These are phyloP conservation scores for Solanum hybrid DNA, from an alignment of 305 asterid species.

Conservation along the genomic window DNA sequence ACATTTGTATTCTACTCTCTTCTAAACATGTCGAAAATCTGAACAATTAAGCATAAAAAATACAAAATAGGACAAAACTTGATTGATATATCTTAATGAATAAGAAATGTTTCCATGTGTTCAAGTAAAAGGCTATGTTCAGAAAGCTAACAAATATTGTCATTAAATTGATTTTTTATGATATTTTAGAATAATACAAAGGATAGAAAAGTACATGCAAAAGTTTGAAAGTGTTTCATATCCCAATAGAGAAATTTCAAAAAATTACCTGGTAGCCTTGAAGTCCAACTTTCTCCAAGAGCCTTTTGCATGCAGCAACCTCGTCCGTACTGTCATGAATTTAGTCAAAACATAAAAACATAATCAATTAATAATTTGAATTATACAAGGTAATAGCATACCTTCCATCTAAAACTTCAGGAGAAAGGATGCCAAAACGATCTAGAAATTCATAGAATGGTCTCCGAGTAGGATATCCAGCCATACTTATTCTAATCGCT, in stretches of 20 bases:
- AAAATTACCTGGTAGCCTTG: constrained; percentile 85
- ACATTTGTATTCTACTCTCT: not conserved
- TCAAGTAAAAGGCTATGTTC: not conserved
- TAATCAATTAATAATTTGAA: not conserved
- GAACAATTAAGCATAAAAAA: not conserved
- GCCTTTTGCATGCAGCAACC: constrained; percentile 85
- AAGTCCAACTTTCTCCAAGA: constrained; percentile 85
- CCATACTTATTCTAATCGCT: constrained; percentile 97
- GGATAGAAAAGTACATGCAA: not conserved
- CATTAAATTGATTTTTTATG: not conserved
- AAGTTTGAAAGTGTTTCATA: not conserved
- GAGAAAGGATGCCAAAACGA: constrained; percentile 90
- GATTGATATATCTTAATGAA: not conserved
- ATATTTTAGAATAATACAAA: not conserved
- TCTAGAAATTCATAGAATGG: constrained; percentile 79
- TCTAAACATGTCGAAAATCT: not conserved
- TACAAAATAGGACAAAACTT: not conserved
- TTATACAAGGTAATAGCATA: constrained; percentile 18
- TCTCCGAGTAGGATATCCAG: constrained; percentile 95
- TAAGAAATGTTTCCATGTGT: not conserved
- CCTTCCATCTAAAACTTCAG: constrained; percentile 88
- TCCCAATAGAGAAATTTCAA: not conserved
- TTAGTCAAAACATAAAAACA: constrained; percentile 15
- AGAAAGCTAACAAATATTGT: not conserved
- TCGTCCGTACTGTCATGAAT: constrained; percentile 65